Conservation (phyloP, 345 rosid genomes). For the Corchorus capsularis region DNA sequence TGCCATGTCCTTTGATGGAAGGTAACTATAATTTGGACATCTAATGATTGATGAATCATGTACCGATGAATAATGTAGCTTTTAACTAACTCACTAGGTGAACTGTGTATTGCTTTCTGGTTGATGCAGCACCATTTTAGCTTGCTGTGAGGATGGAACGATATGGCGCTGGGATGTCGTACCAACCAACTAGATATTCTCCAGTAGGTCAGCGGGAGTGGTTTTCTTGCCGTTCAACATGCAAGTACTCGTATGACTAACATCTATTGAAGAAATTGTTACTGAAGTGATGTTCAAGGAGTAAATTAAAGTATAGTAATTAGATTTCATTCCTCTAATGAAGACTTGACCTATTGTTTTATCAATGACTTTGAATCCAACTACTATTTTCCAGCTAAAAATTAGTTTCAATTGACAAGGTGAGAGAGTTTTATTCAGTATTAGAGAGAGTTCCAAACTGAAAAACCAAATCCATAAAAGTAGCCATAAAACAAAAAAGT, state of each 20-base stretch:
- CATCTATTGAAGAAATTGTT: not conserved
- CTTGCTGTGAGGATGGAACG: slow-evolving; percentile 93
- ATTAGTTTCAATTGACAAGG: no score
- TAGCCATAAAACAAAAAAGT: no score
- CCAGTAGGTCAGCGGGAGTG: not conserved
- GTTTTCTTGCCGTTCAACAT: not conserved
- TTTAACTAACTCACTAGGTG: not conserved
- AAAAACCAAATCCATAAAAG: no score
- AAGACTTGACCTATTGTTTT: no score
- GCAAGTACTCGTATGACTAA: not conserved
- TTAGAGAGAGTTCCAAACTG: no score
- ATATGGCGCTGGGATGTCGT: slow-evolving; percentile 93
- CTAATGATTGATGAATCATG: not conserved
- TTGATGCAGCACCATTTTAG: slow-evolving; percentile 79
- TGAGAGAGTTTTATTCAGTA: no score
- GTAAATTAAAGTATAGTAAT: no score
- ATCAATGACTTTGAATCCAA: no score
- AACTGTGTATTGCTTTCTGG: slow-evolving; percentile 4
- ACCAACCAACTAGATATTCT: slow-evolving; percentile 26
- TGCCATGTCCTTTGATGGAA: slow-evolving; percentile 92
- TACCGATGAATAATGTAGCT: not conserved
- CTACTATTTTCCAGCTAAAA: no score
- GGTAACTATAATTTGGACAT: slow-evolving; percentile 34
- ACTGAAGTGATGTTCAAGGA: no score
- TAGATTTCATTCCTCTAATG: no score